Evolutionary conservation across 345 rosid species (phyloP).

Genomic region (Brassica incana): DNA sequence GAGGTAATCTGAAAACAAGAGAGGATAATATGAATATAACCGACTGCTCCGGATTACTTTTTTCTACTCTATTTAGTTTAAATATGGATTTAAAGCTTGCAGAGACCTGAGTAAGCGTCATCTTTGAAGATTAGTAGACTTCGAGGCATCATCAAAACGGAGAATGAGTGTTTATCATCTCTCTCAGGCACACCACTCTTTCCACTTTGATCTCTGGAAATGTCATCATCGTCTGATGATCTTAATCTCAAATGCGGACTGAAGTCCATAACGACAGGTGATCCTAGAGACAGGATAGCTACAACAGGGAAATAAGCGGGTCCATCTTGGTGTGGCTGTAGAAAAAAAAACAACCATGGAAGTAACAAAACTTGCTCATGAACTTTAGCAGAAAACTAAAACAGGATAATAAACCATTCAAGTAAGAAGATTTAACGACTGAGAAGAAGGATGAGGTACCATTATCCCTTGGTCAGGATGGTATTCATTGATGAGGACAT

Average conservation of each 20-base stretch:
- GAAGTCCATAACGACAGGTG: slow-evolving; percentile 86
- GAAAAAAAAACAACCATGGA: slow-evolving; percentile 24
- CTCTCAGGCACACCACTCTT: slow-evolving; percentile 33
- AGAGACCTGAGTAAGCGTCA: slow-evolving; percentile 55
- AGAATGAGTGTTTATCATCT: slow-evolving; percentile 50
- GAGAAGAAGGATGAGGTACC: slow-evolving; percentile 43
- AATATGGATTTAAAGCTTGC: too few species aligned
- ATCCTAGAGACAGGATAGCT: slow-evolving; percentile 79
- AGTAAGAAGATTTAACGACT: background rate
- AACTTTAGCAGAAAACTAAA: background rate
- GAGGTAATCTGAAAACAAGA: slow-evolving; percentile 60
- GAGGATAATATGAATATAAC: background rate
- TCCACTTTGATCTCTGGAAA: slow-evolving; percentile 17
- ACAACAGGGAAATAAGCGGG: slow-evolving; percentile 93
- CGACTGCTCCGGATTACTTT: background rate
- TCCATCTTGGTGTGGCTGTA: slow-evolving; percentile 94
- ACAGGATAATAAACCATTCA: background rate
- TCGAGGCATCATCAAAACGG: slow-evolving; percentile 72
- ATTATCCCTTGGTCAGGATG: slow-evolving; percentile 85
- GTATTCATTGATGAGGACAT: slow-evolving; percentile 90
- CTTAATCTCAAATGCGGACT: slow-evolving; percentile 65
- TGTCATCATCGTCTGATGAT: slow-evolving; percentile 30
- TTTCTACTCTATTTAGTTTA: too few species aligned
- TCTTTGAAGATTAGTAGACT: slow-evolving; percentile 91
- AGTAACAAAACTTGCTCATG: background rate